These are phyloP conservation scores for Thelephora aurantiotincta DNA, from an alignment of 768 basidiomycete species.

Conservation along the genomic window DNA sequence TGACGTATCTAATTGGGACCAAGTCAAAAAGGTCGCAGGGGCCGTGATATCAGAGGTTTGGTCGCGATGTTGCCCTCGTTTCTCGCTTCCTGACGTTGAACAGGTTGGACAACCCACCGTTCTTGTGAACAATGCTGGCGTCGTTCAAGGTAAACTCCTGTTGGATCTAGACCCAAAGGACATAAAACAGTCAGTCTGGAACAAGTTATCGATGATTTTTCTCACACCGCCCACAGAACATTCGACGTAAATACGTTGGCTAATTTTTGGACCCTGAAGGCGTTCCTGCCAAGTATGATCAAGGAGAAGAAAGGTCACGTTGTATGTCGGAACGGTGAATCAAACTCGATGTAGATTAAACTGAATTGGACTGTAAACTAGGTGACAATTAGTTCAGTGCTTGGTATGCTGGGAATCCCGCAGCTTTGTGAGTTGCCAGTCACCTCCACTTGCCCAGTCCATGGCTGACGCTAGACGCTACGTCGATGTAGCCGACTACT, in stretches of 20 bases:
- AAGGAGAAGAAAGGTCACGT: conserved; percentile 72
- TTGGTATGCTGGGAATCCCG: conserved; percentile 57
- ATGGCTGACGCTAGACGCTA: neutral
- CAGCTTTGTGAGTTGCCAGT: conserved; percentile 18
- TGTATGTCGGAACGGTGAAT: conserved; percentile 26
- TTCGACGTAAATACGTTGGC: conserved; percentile 80
- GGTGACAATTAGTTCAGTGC: conserved; percentile 68
- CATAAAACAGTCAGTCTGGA: conserved; percentile 51
- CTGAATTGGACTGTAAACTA: conserved; percentile 14
- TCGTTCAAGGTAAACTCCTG: conserved; percentile 80
- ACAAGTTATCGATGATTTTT: neutral
- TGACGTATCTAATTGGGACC: conserved; percentile 81
- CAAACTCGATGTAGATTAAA: too few relatives aligned
- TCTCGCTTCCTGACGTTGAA: neutral
- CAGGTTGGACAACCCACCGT: conserved; percentile 84
- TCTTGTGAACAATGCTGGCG: conserved; percentile 89
- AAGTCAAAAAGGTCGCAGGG: conserved; percentile 65
- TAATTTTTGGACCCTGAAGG: conserved; percentile 87
- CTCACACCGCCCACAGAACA: conserved; percentile 38
- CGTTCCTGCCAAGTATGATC: conserved; percentile 85
- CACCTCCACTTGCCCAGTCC: neutral
- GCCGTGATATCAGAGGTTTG: conserved; percentile 65
- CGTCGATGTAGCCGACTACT: conserved; percentile 57
- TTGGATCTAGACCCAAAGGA: conserved; percentile 71
- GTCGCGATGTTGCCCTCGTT: neutral